phyloP scores from a whole-genome alignment of 1,284 basidiomycete species.

The Fomitiporia mediterranea region DNA sequence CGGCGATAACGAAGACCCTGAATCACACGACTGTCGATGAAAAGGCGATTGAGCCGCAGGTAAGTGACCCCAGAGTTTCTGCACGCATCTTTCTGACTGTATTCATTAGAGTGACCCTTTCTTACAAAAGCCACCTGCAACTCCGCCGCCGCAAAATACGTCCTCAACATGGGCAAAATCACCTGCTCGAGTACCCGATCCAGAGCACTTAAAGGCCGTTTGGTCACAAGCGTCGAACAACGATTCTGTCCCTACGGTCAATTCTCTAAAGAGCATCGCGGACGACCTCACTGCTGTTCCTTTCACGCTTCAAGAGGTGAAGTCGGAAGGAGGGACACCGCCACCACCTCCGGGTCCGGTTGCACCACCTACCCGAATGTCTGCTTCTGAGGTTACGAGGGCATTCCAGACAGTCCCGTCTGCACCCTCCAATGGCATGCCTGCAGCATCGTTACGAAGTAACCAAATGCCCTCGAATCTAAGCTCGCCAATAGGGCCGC shows the following conservation, averaged over 20 bases:
- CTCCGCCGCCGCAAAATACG: constrained; percentile 22
- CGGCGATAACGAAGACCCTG: background rate
- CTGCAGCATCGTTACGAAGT: constrained; percentile 1
- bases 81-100: background rate
- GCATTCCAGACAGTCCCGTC: constrained; percentile 77
- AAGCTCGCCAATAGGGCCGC: constrained; percentile 33
- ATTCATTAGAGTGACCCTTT: constrained; percentile 11
- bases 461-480: constrained; percentile 12
- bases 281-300: constrained; percentile 73
- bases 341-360: constrained; percentile 45
- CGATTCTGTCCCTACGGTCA: constrained; percentile 55
- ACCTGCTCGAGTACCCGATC: constrained; percentile 63
- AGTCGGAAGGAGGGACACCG: constrained; percentile 74
- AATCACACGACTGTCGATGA: background rate
- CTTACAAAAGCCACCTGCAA: constrained; percentile 8
- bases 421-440: constrained; percentile 36
- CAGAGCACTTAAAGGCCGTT: constrained; percentile 74
- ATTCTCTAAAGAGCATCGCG: constrained; percentile 72
- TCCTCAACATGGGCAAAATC: constrained; percentile 51
- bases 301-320: constrained; percentile 74
- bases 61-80: background rate
- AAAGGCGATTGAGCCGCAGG: constrained; percentile 8
- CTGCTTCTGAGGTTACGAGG: constrained; percentile 71
- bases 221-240: constrained; percentile 78
- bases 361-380: constrained; percentile 61